A percentile compares a stretch with the other conserved stretches of the same genome.
These are phyloP conservation scores for Pseudogymnoascus sp. DNA, from an alignment of 2,329 filamentous ascomycete genomes.

Conservation along the genomic window DNA sequence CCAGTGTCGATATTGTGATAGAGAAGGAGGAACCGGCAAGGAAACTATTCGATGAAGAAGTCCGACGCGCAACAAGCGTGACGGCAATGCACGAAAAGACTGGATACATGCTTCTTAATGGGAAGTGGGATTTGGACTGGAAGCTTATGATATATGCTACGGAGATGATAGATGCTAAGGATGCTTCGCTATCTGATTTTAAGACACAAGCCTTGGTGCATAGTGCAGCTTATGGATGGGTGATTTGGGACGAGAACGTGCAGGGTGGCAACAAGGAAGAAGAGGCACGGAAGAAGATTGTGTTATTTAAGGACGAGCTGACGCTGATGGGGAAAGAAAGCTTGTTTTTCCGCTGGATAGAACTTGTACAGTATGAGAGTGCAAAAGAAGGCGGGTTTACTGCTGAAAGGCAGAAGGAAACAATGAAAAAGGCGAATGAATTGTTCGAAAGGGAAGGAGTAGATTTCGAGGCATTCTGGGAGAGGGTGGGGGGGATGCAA, in stretches of 20 bases:
- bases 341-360: constrained; percentile 86
- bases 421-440: constrained; percentile 65
- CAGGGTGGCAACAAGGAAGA: constrained; percentile 41
- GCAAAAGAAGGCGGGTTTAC: constrained; percentile 72
- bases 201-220: constrained; percentile 62
- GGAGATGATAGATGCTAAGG: constrained; percentile 29
- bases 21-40: constrained; percentile 40
- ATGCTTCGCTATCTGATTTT: constrained; percentile 51
- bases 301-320: constrained; percentile 71
- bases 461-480: constrained; percentile 77
- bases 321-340: constrained; percentile 73
- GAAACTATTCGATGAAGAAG: constrained; percentile 50
- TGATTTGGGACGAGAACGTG: constrained; percentile 55
- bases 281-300: constrained; percentile 64
- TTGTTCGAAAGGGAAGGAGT: constrained; percentile 68
- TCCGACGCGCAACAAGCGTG: constrained; percentile 62
- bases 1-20: constrained; percentile 40
- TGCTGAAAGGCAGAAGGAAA: constrained; percentile 60
- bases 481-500: constrained; percentile 55
- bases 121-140: constrained; percentile 84
- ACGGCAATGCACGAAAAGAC: constrained; percentile 67
- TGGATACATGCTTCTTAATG: constrained; percentile 77
- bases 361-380: constrained; percentile 83
- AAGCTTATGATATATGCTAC: constrained; percentile 66
- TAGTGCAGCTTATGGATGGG: constrained; percentile 61